Conservation (phyloP, 1,139 yeast species). For the Hyphopichia wangnamkhiaoensis region DNA sequence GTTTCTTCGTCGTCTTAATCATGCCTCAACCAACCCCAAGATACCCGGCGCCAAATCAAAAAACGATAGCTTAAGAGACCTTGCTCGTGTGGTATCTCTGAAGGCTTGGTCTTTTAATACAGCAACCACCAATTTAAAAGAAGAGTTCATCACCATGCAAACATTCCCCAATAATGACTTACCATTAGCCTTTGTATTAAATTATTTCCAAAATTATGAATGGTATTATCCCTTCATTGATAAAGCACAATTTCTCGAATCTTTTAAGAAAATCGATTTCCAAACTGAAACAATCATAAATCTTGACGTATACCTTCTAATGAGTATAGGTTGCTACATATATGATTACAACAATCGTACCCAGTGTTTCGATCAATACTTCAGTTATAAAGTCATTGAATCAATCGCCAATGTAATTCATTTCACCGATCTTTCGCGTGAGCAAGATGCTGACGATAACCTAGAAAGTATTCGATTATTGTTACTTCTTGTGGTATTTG, state of each 20-base stretch:
- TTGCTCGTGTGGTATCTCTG: background rate
- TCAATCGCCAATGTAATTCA: conserved; percentile 37
- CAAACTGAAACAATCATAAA: conserved; percentile 37
- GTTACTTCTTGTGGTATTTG: conserved; percentile 33
- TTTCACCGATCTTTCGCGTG: conserved; percentile 22
- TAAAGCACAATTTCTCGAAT: conserved; percentile 19
- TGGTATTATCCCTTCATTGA: conserved; percentile 39
- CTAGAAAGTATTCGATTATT: conserved; percentile 24
- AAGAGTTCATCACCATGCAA: conserved; percentile 40
- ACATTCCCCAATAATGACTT: conserved; percentile 28
- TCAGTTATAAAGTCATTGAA: conserved; percentile 34
- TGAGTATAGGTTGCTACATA: conserved; percentile 43
- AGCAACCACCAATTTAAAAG: conserved; percentile 21
- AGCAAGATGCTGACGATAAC: conserved; percentile 23
- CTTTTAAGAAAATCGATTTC: conserved; percentile 30
- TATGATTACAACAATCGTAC: conserved; percentile 30
- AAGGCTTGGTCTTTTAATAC: background rate
- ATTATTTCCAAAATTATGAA: conserved; percentile 41
- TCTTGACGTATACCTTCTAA: conserved; percentile 37
- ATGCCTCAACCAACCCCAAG: background rate
- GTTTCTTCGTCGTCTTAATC: background rate
- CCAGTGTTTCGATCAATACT: conserved; percentile 24
- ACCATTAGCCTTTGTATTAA: conserved; percentile 32
- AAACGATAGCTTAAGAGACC: background rate
- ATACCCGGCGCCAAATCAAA: background rate